phyloP scores from a whole-genome alignment of 2,329 filamentous ascomycete species.

The Colletotrichum sp. region DNA sequence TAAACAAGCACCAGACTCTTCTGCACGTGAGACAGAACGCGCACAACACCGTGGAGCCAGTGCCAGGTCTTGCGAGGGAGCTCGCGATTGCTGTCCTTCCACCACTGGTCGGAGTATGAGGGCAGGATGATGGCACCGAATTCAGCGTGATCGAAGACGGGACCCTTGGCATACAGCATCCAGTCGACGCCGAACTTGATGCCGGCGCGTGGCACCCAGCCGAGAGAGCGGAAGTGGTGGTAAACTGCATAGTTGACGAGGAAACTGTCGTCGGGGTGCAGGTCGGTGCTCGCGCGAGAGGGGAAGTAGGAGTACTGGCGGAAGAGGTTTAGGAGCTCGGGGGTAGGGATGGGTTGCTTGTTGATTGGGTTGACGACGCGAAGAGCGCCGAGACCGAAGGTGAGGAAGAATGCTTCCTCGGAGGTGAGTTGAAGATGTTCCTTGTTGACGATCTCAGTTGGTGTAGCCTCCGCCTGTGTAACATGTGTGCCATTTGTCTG shows the following conservation, averaged over 20 bases:
- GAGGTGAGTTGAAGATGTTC: conserved; percentile 92
- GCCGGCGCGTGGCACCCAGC: conserved; percentile 91
- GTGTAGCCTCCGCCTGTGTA: background rate
- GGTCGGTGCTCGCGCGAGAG: conserved; percentile 46
- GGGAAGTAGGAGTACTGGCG: conserved; percentile 75
- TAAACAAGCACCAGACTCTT: conserved; percentile 92
- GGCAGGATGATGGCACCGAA: conserved; percentile 88
- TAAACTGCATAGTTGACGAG: conserved; percentile 87
- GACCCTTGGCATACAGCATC: conserved; percentile 90
- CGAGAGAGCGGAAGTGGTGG: conserved; percentile 93
- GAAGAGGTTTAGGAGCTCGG: conserved; percentile 69
- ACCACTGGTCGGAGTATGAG: conserved; percentile 77
- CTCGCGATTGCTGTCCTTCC: conserved; percentile 63
- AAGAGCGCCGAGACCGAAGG: conserved; percentile 79
- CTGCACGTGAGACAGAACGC: conserved; percentile 86
- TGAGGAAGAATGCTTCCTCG: conserved; percentile 91
- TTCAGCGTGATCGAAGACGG: conserved; percentile 93
- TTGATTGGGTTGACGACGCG: conserved; percentile 60
- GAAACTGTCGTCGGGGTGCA: conserved; percentile 82
- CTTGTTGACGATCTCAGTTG: conserved; percentile 47
- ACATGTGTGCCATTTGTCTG: background rate
- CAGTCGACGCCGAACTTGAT: conserved; percentile 96
- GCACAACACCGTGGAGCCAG: conserved; percentile 87
- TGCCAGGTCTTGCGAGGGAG: conserved; percentile 67
- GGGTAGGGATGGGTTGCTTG: conserved; percentile 49